Percentiles rank a stretch among this genome's conserved stretches.
Conservation (phyloP, 345 rosid species). For the Luvunga scandens region DNA sequence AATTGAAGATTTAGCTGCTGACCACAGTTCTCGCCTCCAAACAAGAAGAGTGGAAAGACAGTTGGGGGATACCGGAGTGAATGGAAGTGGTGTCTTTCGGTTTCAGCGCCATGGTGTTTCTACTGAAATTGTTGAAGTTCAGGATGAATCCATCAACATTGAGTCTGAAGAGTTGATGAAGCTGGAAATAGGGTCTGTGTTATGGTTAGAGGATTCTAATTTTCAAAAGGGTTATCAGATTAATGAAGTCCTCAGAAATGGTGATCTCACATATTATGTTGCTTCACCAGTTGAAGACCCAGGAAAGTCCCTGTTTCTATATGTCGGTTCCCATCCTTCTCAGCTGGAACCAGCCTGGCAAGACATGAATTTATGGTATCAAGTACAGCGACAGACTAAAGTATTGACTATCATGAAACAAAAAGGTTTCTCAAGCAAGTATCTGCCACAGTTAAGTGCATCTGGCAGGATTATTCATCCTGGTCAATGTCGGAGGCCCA, state of each 20-base stretch:
- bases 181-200: constrained; percentile 69
- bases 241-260: constrained; percentile 43
- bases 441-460: constrained; percentile 85
- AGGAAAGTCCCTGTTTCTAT: constrained; percentile 63
- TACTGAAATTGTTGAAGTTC: constrained; percentile 94
- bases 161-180: constrained; percentile 61
- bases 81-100: constrained; percentile 59
- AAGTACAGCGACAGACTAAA: constrained; percentile 95
- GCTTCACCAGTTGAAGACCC: constrained; percentile 79
- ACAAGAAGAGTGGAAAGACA: constrained; percentile 85
- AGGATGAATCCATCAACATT: constrained; percentile 55
- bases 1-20: constrained; percentile 93
- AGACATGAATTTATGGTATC: constrained; percentile 96
- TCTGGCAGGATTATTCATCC: constrained; percentile 96
- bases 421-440: constrained; percentile 88
- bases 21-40: constrained; percentile 88
- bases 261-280: constrained; percentile 56
- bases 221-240: constrained; percentile 78
- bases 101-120: constrained; percentile 60
- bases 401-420: constrained; percentile 80
- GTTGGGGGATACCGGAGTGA: constrained; percentile 58
- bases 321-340: constrained; percentile 90
- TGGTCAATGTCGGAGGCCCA: constrained; percentile 80
- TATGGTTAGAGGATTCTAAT: constrained; percentile 84
- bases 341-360: constrained; percentile 95